Conservation (phyloP, 108 stramenopile genomes). For the Fragilaria crotonensis region DNA sequence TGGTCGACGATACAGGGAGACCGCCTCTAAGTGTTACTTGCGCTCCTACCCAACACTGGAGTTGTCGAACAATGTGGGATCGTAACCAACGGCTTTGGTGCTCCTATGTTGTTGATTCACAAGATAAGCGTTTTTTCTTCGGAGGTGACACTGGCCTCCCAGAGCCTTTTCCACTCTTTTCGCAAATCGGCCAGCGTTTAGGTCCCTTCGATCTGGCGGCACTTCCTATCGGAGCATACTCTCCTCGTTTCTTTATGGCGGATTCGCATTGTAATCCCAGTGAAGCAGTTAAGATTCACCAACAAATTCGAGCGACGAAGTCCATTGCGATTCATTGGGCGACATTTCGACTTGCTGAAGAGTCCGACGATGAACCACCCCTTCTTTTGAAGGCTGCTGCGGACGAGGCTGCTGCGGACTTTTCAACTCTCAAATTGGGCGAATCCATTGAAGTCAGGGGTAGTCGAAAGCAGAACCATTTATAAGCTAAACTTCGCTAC, state of each 20-base stretch:
- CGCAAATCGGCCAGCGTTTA: conserved; percentile 74
- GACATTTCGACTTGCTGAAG: conserved; percentile 78
- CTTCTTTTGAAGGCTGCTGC: conserved; percentile 18
- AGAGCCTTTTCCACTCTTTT: conserved; percentile 68
- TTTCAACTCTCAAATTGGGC: conserved; percentile 1
- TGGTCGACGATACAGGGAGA: conserved; percentile 3
- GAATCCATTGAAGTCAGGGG: conserved; percentile 3
- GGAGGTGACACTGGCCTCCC: conserved; percentile 82
- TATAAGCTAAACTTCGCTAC: too few relatives aligned
- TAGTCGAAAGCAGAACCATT: not conserved
- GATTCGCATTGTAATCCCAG: conserved; percentile 76
- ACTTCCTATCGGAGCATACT: conserved; percentile 93
- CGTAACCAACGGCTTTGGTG: conserved; percentile 85
- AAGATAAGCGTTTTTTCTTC: conserved; percentile 56
- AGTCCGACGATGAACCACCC: conserved; percentile 63
- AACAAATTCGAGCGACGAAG: conserved; percentile 37
- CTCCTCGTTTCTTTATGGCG: conserved; percentile 83
- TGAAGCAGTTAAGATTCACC: conserved; percentile 83
- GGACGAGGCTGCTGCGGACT: not conserved
- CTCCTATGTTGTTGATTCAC: conserved; percentile 54
- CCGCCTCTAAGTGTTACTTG: conserved; percentile 42
- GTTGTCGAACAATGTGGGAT: conserved; percentile 78
- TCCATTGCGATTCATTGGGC: conserved; percentile 92
- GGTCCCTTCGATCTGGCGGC: conserved; percentile 85
- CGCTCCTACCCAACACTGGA: conserved; percentile 90